Evolutionary conservation across 495 filamentous ascomycete species (phyloP), one percentile per base, ranked within the genome.

Genomic region (Alectoria sarmentosa): DNA sequence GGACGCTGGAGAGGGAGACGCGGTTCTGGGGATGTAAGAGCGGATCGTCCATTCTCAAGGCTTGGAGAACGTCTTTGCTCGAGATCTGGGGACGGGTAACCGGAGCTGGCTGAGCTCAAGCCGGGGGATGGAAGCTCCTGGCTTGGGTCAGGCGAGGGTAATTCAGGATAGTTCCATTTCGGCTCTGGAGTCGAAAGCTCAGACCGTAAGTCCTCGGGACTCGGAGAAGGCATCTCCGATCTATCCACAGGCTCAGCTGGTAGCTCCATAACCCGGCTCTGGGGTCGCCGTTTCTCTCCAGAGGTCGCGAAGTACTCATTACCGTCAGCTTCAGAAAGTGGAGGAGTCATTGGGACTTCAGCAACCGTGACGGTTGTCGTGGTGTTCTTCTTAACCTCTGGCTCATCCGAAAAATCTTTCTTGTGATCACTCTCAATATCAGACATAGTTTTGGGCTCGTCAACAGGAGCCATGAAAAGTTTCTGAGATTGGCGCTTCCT

Each of bases 151-250:
- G 66, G 66, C 38, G 58, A 65, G 6, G 66, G 66, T 5, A 68
- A 55, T 36, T 68, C 66, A 15, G 46, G 46, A 38, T 64, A 46
- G 28, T 46, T 52, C 26, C 44, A 60, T 15, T 58, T 46, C 23
- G 62, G 66, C 41, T 68, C 66, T 2, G 66, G 66, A 3, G 66
- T 65, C 1, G 66, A 68, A 42, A 68, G 66, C 38, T 68, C 66
- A 23, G 63, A 65, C 23, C 66, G 66, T 37, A 68, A 8, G 13
- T 56, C 37, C 13, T 46, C 37, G 13, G 64, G 56, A 57, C 54
- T 41, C 8, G 63, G 63, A 42, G 63, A 58, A 28, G 58, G 63
- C n/a, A 61, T 57, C 34, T 62, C 63, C 38, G 59, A 62, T 30
- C 66, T 37, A 26, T 52, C 26, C 6, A 52, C 34, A 37, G 63